phyloP scores from a whole-genome alignment of 176 grass and related monocot genomes.

The Oropetium thomaeum region DNA sequence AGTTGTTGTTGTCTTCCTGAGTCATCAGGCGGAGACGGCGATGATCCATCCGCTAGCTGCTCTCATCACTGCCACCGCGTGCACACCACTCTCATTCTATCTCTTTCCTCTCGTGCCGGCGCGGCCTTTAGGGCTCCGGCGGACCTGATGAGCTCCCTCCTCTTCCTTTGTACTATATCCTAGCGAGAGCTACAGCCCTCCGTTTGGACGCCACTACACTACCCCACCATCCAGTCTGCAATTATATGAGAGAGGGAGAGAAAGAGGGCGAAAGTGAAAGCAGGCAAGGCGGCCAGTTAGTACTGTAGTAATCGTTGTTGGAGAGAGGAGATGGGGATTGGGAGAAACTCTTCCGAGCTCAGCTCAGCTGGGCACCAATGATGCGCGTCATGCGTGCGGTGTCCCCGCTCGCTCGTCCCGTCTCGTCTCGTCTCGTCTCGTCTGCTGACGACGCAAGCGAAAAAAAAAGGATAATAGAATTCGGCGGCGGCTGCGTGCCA shows the following conservation, averaged over 20 bases:
- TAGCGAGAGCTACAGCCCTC: neutral
- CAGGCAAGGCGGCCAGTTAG: neutral
- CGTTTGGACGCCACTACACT: slow-evolving; percentile 11
- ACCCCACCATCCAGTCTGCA: slow-evolving; percentile 5
- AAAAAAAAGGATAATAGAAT: too few species aligned
- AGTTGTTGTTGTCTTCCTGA: slow-evolving; percentile 18
- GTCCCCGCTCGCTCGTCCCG: neutral
- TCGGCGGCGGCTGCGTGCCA: neutral
- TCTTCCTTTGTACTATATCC: too few species aligned
- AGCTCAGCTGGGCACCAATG: neutral
- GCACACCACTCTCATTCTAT: neutral
- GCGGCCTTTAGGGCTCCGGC: neutral
- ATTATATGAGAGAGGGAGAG: slow-evolving; percentile 34
- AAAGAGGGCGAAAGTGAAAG: slow-evolving; percentile 4
- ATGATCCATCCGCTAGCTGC: neutral
- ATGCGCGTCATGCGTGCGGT: neutral
- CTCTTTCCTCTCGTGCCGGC: neutral
- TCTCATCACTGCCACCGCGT: neutral
- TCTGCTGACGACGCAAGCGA: too few species aligned
- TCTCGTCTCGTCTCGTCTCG: neutral
- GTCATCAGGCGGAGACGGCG: neutral
- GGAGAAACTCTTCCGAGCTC: too few species aligned
- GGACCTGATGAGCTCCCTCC: neutral
- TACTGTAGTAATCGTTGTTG: too few species aligned
- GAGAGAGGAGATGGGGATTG: neutral